Evolutionary conservation across 306 rosid genomes (phyloP).

Genomic region (Leucaena leucocephala): DNA sequence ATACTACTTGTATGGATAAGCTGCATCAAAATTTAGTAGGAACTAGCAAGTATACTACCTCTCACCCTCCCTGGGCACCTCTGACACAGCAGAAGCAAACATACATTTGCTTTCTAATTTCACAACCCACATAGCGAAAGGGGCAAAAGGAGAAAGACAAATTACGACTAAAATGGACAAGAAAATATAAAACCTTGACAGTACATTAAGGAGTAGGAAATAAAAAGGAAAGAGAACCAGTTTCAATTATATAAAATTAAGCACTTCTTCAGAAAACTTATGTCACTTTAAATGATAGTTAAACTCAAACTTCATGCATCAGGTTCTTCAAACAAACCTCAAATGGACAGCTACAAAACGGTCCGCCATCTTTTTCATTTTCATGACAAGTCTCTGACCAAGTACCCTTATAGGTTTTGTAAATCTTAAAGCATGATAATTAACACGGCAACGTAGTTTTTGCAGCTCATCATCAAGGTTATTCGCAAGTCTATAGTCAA

Average conservation of each 20-base stretch:
- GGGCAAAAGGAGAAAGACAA: slow-evolving; percentile 19
- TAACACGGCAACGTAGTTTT: slow-evolving; percentile 95
- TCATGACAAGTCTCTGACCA: slow-evolving; percentile 73
- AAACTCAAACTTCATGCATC: slow-evolving; percentile 11
- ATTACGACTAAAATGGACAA: not conserved
- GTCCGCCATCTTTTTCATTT: slow-evolving; percentile 78
- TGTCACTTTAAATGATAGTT: slow-evolving; percentile 8
- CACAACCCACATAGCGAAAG: slow-evolving; percentile 14
- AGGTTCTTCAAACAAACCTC: slow-evolving; percentile 62
- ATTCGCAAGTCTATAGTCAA: slow-evolving; percentile 94
- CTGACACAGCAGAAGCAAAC: slow-evolving; percentile 22
- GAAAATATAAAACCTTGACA: not conserved
- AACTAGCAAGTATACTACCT: not conserved
- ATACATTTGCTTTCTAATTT: slow-evolving; percentile 23
- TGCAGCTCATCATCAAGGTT: slow-evolving; percentile 84
- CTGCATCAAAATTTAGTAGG: slow-evolving; percentile 11
- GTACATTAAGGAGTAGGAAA: not conserved
- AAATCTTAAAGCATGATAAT: slow-evolving; percentile 89
- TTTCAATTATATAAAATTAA: not conserved
- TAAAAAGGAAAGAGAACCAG: not conserved
- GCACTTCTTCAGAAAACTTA: not conserved
- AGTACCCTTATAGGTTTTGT: slow-evolving; percentile 81
- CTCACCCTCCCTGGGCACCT: slow-evolving; percentile 17
- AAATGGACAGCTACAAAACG: slow-evolving; percentile 90
- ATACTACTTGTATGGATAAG: not conserved